Base-by-base conservation (phyloP, 768 basidiomycete species). In the Termitomyces sp. region DNA sequence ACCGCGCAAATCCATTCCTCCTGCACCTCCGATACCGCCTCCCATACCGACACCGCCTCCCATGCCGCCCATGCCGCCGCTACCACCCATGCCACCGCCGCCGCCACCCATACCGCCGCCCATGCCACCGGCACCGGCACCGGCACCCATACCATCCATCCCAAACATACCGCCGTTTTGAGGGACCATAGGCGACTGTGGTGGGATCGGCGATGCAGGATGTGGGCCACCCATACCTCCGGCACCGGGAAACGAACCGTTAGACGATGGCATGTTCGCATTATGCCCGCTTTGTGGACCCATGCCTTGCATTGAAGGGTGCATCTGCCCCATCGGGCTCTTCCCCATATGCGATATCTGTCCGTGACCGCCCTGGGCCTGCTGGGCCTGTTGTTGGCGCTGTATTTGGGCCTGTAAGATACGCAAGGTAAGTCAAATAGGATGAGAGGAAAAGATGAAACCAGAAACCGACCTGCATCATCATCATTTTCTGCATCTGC, bases 401-500 rank as follows among this genome's bases (percentile, higher is more conserved):
- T 66, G 66, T 40, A 68, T 61, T 33, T 61, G 59, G 26, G 48
- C 46, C 63, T 57, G 17, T n/a, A 9, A 5, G 14, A 14, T 21
- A 46, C 17, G 57, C 9, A 56, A 54, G 45, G 30, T 30, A 47
- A 40, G 46, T 12, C 56, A 46, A 44, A n/a, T 21, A 1, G 12
- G 11, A 26, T 31, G 26, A 30, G 40, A 26, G 35, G 28, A 12
- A 50, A 56, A 28, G 46, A 5, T 42, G 31, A 49, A 28, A 26
- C 45, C 40, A 57, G 56, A 52, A 7, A 69, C 73, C 50, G 61
- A 85, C 85, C 75, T 83, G 82, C 14, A 80, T 65, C 54, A 68
- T 57, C 37, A 79, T 67, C 68, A 89, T 72, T 64, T 76, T 82
- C 67, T 86, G 85, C 60, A 88, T 63, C 70, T 89, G 86, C 62